phyloP scores from a whole-genome alignment of 768 basidiomycete species.

The Lactarius evosmus region DNA sequence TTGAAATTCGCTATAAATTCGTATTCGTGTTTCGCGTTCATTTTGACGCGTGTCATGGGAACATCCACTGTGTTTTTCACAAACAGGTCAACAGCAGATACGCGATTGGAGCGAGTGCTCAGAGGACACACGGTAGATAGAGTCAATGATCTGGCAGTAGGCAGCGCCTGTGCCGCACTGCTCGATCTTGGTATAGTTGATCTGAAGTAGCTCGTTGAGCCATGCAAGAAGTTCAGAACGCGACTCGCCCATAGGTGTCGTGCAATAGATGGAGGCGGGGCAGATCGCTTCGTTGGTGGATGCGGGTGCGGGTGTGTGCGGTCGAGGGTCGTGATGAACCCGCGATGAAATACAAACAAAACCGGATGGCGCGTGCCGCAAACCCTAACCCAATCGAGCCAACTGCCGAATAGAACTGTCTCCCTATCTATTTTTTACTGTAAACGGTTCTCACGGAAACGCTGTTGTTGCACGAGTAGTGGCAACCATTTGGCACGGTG shows the following conservation, averaged over 20 bases:
- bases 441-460: too few relatives aligned
- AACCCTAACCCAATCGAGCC: slow-evolving; percentile 23
- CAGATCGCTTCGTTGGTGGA: not conserved
- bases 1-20: slow-evolving; percentile 96
- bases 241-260: slow-evolving; percentile 57
- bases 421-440: too few relatives aligned
- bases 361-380: not conserved
- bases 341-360: slow-evolving; percentile 4
- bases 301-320: not conserved
- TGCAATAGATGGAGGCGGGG: slow-evolving; percentile 10
- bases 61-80: slow-evolving; percentile 64
- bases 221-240: slow-evolving; percentile 86
- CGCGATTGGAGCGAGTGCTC: not conserved
- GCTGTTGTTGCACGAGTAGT: too few relatives aligned
- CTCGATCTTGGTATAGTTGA: slow-evolving; percentile 90
- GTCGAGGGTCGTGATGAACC: slow-evolving; percentile 4
- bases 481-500: too few relatives aligned
- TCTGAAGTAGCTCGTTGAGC: slow-evolving; percentile 90
- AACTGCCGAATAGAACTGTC: too few relatives aligned
- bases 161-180: slow-evolving; percentile 89
- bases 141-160: slow-evolving; percentile 94
- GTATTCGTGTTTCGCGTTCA: slow-evolving; percentile 94
- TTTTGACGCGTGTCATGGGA: slow-evolving; percentile 90
- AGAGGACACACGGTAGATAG: slow-evolving; percentile 72
- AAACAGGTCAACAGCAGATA: not conserved